phyloP scores from a whole-genome alignment of 352 stramenopile genomes.

The Phytophthora palmivora region DNA sequence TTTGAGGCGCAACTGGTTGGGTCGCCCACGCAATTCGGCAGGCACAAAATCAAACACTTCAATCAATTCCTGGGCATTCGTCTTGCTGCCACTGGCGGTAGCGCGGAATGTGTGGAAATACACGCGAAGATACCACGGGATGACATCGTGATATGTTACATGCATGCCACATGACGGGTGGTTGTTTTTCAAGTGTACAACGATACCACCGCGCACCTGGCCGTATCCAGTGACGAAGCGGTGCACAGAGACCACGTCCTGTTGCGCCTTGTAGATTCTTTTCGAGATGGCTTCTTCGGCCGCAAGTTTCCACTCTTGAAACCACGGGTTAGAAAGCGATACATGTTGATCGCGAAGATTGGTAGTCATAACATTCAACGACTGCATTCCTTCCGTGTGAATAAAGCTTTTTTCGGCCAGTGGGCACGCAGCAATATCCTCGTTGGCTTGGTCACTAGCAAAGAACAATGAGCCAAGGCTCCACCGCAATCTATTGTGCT shows the following conservation, averaged over 20 bases:
- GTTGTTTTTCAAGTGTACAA: conserved; percentile 70
- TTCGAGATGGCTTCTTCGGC: conserved; percentile 9
- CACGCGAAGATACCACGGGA: conserved; percentile 83
- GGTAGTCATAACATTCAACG: conserved; percentile 8
- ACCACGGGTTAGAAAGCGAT: conserved; percentile 23
- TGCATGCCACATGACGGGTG: conserved; percentile 54
- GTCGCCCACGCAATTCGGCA: conserved; percentile 57
- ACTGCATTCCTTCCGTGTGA: conserved; percentile 36
- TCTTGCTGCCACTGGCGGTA: conserved; percentile 4
- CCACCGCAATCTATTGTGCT: conserved; percentile 33
- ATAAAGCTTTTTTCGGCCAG: conserved; percentile 50
- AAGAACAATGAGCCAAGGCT: conserved; percentile 63
- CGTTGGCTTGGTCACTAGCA: conserved; percentile 13
- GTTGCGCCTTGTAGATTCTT: conserved; percentile 22
- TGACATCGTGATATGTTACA: conserved; percentile 76
- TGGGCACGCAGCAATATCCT: conserved; percentile 44
- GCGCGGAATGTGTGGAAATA: conserved; percentile 79
- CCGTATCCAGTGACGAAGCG: conserved; percentile 82
- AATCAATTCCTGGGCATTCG: conserved; percentile 24
- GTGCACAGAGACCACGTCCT: conserved; percentile 61
- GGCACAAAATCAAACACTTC: conserved; percentile 59
- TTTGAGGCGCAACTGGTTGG: conserved; percentile 68
- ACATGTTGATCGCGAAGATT: conserved; percentile 33
- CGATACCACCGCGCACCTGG: conserved; percentile 77
- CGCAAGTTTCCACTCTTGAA: conserved; percentile 32